A percentile compares a stretch with the other conserved stretches of the same genome.
These are phyloP conservation scores for Salix arbutifolia DNA, from an alignment of 345 rosid species.

Conservation along the genomic window DNA sequence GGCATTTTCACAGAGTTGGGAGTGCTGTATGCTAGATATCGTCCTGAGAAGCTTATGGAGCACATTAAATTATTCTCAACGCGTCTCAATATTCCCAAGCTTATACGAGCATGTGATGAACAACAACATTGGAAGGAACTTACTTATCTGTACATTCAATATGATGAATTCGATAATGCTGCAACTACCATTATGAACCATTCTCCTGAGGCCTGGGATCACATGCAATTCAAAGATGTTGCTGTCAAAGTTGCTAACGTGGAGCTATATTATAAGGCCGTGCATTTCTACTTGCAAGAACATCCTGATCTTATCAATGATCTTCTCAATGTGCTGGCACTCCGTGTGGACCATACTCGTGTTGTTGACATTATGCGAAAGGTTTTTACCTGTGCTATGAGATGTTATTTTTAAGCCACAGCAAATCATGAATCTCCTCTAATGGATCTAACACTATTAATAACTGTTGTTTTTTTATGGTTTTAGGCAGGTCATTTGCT, in stretches of 20 bases:
- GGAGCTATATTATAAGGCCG: conserved; percentile 93
- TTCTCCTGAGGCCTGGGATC: conserved; percentile 99
- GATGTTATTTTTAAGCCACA: background rate
- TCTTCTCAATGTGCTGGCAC: conserved; percentile 88
- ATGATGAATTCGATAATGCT: conserved; percentile 96
- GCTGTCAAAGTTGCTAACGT: conserved; percentile 92
- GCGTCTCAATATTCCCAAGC: conserved; percentile 96
- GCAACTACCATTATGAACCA: conserved; percentile 98
- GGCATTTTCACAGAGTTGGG: conserved; percentile 98
- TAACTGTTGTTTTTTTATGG: background rate
- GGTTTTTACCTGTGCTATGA: conserved; percentile 34
- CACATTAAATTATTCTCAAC: conserved; percentile 94
- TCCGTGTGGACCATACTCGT: conserved; percentile 91
- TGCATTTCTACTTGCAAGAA: conserved; percentile 96
- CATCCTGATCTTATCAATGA: conserved; percentile 95
- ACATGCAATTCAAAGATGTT: conserved; percentile 97
- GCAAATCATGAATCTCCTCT: background rate
- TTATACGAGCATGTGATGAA: conserved; percentile 95
- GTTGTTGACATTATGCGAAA: conserved; percentile 97
- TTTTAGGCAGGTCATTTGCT: conserved; percentile 89
- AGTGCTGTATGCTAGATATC: conserved; percentile 95
- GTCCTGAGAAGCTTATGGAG: conserved; percentile 95
- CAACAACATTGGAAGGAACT: conserved; percentile 99
- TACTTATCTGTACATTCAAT: conserved; percentile 80
- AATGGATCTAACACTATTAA: background rate